Conservation (phyloP, 306 rosid genomes). For the Cicer pinnatifidum region DNA sequence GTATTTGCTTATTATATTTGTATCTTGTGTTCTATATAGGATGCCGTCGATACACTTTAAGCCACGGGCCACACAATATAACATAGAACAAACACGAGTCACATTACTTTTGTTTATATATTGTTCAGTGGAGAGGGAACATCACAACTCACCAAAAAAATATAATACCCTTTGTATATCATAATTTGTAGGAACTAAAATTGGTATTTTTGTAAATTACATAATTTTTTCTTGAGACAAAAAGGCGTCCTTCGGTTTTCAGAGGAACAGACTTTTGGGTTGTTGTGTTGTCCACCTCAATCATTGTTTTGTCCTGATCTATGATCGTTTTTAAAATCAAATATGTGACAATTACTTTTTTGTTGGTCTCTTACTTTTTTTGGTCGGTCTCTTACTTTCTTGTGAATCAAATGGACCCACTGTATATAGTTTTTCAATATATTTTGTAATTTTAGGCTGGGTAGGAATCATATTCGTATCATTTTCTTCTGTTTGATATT, state of each 20-base stretch:
- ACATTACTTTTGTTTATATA: background rate
- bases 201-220: too few relatives aligned
- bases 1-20: constrained; percentile 52
- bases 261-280: too few relatives aligned
- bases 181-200: too few relatives aligned
- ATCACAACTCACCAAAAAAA: background rate
- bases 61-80: background rate
- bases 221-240: too few relatives aligned
- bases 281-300: background rate
- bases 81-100: background rate
- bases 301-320: background rate
- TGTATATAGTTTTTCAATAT: constrained; percentile 33
- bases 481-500: constrained; percentile 42
- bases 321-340: background rate
- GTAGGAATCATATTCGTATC: constrained; percentile 35
- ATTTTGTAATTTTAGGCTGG: constrained; percentile 29
- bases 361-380: background rate
- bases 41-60: background rate
- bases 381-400: background rate
- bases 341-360: background rate
- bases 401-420: background rate
- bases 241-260: too few relatives aligned
- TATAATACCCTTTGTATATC: background rate
- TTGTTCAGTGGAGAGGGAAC: background rate
- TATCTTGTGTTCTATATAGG: constrained; percentile 29